Conservation (phyloP, 371 early-diverging fungal species). For the Sanchytrium tribonematis region DNA sequence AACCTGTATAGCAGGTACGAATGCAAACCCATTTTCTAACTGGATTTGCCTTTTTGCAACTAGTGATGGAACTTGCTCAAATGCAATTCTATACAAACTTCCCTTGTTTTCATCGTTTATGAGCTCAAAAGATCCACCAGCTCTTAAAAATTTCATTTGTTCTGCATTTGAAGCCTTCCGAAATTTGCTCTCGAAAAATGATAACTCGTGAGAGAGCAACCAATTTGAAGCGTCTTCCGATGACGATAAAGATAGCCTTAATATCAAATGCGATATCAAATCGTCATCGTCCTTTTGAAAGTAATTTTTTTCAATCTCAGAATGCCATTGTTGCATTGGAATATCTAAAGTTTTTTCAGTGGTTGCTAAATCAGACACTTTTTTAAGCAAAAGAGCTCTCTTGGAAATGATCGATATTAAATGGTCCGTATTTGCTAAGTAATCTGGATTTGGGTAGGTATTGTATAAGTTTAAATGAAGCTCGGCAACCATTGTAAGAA, state of each 20-base stretch:
- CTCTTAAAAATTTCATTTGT: background rate
- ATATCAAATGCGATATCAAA: background rate
- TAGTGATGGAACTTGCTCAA: background rate
- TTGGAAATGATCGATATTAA: background rate
- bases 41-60: background rate
- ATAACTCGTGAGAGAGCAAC: background rate
- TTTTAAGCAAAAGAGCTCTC: background rate
- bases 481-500: background rate
- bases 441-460: background rate
- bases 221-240: background rate
- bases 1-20: background rate
- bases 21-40: background rate
- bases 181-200: background rate
- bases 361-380: background rate
- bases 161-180: background rate
- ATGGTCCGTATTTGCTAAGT: background rate
- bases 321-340: background rate
- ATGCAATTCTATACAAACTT: background rate
- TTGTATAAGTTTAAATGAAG: background rate
- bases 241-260: background rate
- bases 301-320: background rate
- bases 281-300: background rate
- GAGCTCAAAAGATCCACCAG: background rate
- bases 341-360: background rate
- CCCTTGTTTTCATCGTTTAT: background rate